Percentiles rank a stretch among this genome's conserved stretches.
These are phyloP conservation scores for Lojkania enalia DNA, from an alignment of 2,329 filamentous ascomycete genomes.

Conservation along the genomic window DNA sequence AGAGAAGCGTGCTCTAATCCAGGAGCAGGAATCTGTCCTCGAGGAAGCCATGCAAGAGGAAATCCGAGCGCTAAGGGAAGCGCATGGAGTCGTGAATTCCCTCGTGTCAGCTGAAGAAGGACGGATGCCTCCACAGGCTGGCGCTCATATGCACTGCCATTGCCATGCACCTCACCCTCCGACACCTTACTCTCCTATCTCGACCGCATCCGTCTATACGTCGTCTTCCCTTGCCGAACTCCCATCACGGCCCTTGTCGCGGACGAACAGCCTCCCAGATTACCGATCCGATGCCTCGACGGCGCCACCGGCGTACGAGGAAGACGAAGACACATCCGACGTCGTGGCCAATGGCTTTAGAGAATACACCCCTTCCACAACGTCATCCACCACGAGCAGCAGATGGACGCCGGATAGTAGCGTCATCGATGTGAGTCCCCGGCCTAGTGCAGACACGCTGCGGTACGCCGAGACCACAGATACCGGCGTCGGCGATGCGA, in stretches of 20 bases:
- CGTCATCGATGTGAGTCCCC: slow-evolving; percentile 43
- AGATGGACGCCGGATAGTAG: slow-evolving; percentile 46
- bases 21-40: slow-evolving; percentile 51
- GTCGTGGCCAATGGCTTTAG: slow-evolving; percentile 49
- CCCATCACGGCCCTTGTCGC: slow-evolving; percentile 40
- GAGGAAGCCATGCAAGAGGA: slow-evolving; percentile 49
- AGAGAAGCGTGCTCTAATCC: slow-evolving; percentile 55
- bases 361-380: slow-evolving; percentile 38
- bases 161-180: slow-evolving; percentile 16
- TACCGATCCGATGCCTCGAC: slow-evolving; percentile 47
- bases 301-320: slow-evolving; percentile 49
- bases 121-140: slow-evolving; percentile 12
- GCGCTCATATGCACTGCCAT: slow-evolving; percentile 23
- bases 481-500: slow-evolving; percentile 22
- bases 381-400: slow-evolving; percentile 16
- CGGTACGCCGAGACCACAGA: slow-evolving; percentile 21
- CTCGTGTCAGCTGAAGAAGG: slow-evolving; percentile 49
- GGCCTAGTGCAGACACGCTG: slow-evolving; percentile 37
- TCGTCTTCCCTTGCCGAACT: slow-evolving; percentile 34
- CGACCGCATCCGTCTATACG: slow-evolving; percentile 36
- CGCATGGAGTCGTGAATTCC: slow-evolving; percentile 57
- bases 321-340: slow-evolving; percentile 43
- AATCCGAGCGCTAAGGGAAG: slow-evolving; percentile 56
- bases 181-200: slow-evolving; percentile 29
- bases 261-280: slow-evolving; percentile 49